These are phyloP conservation scores for Pichia thaimueangensis DNA, from an alignment of 805 yeast species.

Conservation along the genomic window DNA sequence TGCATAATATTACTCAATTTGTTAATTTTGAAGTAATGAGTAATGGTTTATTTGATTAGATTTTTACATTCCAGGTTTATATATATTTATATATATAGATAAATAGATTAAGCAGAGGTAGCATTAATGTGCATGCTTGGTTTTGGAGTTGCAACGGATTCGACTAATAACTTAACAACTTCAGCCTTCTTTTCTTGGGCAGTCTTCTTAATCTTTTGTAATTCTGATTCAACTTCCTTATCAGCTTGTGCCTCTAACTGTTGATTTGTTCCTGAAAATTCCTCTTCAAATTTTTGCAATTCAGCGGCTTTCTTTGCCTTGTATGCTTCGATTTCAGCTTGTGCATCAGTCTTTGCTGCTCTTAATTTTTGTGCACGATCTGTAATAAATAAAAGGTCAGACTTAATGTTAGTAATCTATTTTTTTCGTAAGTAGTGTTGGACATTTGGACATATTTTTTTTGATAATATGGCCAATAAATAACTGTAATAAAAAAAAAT, in stretches of 20 bases:
- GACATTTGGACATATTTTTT: too few relatives aligned
- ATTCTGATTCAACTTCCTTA: constrained; percentile 60
- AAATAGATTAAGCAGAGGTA: not conserved
- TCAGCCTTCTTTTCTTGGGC: constrained; percentile 55
- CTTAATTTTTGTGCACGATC: constrained; percentile 82
- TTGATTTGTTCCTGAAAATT: constrained; percentile 70
- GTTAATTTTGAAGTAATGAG: too few relatives aligned
- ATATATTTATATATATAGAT: too few relatives aligned
- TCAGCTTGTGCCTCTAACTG: constrained; percentile 77
- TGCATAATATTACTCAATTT: too few relatives aligned
- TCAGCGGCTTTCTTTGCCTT: constrained; percentile 79
- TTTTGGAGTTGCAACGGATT: constrained; percentile 70
- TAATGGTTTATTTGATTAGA: too few relatives aligned
- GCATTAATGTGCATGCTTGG: constrained; percentile 76
- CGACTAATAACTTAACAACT: constrained; percentile 72
- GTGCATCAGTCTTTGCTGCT: constrained; percentile 92
- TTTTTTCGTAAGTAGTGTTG: too few relatives aligned
- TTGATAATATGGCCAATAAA: too few relatives aligned
- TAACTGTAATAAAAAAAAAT: too few relatives aligned
- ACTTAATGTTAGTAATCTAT: too few relatives aligned
- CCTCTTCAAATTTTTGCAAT: constrained; percentile 62
- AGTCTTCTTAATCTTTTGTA: constrained; percentile 56
- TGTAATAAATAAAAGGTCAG: constrained; percentile 13
- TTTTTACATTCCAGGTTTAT: too few relatives aligned
- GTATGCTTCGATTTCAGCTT: constrained; percentile 80